Percentiles rank a stretch among this genome's conserved stretches.
Evolutionary conservation across 2,329 filamentous ascomycete genomes (phyloP).

Genomic region (Pseudogymnoascus sp.): DNA sequence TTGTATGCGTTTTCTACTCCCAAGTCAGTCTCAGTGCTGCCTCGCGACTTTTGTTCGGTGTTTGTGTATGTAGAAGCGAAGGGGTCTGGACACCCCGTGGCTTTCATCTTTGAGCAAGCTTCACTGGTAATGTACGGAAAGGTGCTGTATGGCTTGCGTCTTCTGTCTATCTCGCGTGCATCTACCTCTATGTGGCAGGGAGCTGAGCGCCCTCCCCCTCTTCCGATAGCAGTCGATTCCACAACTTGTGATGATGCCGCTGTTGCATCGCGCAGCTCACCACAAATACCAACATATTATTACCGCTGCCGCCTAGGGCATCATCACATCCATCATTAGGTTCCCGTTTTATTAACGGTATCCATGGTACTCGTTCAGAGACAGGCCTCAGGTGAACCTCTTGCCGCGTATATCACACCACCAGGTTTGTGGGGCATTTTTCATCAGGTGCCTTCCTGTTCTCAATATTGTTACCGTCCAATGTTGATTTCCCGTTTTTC

Average conservation of each 20-base stretch:
- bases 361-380: neutral
- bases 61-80: neutral
- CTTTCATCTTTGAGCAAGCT: neutral
- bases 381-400: neutral
- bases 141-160: neutral
- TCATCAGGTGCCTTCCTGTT: neutral
- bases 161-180: neutral
- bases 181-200: too few relatives aligned
- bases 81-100: neutral
- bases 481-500: neutral
- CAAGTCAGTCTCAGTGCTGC: neutral
- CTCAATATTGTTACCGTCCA: neutral
- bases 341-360: neutral
- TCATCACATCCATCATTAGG: neutral
- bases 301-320: neutral
- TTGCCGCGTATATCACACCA: neutral
- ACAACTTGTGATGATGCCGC: neutral
- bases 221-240: neutral
- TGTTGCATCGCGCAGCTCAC: neutral
- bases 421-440: neutral
- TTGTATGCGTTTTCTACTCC: neutral
- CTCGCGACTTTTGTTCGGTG: neutral
- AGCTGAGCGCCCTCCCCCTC: neutral
- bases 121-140: neutral
- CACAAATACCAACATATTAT: neutral